Conservation (phyloP, 192 early-diverging fungal genomes). For the Glomus cerebriforme region DNA sequence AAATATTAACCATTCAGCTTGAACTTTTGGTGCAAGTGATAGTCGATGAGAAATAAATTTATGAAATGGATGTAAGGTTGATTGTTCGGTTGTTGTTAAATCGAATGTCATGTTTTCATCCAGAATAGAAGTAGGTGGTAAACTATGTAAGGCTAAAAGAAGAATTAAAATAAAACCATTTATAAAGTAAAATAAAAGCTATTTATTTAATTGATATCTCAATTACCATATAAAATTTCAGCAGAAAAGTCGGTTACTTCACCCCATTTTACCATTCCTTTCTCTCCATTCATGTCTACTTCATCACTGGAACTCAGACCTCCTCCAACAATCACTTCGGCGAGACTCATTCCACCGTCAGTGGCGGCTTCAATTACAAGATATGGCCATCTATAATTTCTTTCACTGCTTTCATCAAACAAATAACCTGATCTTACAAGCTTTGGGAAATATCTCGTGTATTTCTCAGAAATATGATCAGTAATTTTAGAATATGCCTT, state of each 20-base stretch:
- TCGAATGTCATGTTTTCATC: not conserved
- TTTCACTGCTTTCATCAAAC: not conserved
- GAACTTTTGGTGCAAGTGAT: not conserved
- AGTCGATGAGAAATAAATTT: not conserved
- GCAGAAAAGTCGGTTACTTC: not conserved
- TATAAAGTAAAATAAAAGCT: not conserved
- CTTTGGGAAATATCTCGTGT: conserved; percentile 20
- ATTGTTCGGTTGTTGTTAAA: not conserved
- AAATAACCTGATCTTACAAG: conserved; percentile 39
- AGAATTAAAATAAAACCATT: not conserved
- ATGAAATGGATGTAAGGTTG: not conserved
- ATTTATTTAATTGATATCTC: not conserved
- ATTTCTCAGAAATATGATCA: not conserved
- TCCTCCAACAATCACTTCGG: not conserved
- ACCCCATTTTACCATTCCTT: too few species aligned
- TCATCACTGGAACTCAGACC: not conserved
- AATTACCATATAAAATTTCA: not conserved
- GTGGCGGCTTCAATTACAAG: conserved; percentile 30
- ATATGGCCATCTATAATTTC: conserved; percentile 42
- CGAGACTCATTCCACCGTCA: not conserved
- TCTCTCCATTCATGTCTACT: too few species aligned
- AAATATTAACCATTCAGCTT: conserved; percentile 38
- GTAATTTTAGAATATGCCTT: conserved; percentile 29
- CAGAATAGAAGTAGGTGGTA: not conserved
- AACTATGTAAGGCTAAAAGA: not conserved